A percentile compares a stretch with the other conserved stretches of the same genome.
These are phyloP conservation scores for Apocynum venetum DNA, from an alignment of 257 asterid species.

Conservation along the genomic window DNA sequence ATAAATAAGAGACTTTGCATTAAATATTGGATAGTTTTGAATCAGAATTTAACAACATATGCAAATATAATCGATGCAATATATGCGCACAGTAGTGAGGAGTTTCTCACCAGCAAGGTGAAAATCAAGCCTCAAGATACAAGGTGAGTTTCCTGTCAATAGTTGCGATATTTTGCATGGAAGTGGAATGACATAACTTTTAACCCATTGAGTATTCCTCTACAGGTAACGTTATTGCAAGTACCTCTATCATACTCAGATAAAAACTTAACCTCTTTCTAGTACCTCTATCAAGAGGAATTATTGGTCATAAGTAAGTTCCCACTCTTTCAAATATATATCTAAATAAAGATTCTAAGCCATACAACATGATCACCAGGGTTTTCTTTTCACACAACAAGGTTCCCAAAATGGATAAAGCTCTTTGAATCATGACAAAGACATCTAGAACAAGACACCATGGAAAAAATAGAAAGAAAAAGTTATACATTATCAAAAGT, in stretches of 20 bases:
- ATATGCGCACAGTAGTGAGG: neutral
- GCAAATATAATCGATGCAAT: neutral
- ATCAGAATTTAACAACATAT: neutral
- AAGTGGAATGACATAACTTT: neutral
- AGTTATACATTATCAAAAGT: neutral
- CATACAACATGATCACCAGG: neutral
- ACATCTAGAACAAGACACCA: neutral
- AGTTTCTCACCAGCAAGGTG: conserved; percentile 1
- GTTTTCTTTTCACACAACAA: neutral
- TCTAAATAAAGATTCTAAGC: neutral
- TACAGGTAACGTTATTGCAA: neutral
- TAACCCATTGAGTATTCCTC: neutral
- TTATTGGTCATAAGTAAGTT: neutral
- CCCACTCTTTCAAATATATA: neutral
- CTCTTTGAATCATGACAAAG: neutral
- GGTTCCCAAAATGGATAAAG: neutral
- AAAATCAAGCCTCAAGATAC: neutral
- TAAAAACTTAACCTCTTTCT: neutral
- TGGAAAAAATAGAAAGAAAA: neutral
- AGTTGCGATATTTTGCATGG: neutral
- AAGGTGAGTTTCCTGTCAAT: neutral
- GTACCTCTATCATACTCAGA: neutral
- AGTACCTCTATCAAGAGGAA: neutral
- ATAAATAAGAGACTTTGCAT: neutral
- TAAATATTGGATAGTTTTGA: too few species aligned